A percentile compares a stretch with the other conserved stretches of the same genome.
phyloP scores from a whole-genome alignment of 345 rosid genomes.

The Cochlearia excelsa region DNA sequence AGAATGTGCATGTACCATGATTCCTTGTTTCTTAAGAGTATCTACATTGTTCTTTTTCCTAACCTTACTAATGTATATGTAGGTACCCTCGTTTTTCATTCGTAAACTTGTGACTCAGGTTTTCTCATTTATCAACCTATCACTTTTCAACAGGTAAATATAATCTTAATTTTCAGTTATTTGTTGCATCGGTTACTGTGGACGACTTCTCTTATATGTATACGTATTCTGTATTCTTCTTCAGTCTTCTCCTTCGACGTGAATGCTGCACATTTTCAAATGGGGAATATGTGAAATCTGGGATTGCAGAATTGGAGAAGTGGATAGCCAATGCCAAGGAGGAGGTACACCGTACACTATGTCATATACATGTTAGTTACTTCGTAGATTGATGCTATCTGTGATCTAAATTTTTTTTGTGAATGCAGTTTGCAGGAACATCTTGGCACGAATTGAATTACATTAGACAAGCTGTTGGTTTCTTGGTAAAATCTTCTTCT shows the following conservation, averaged over 20 bases:
- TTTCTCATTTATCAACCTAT: slow-evolving; percentile 89
- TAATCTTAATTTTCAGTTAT: slow-evolving; percentile 4
- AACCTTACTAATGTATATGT: slow-evolving; percentile 29
- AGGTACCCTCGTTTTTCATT: slow-evolving; percentile 97
- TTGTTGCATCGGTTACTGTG: slow-evolving; percentile 1
- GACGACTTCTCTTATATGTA: slow-evolving; percentile 12
- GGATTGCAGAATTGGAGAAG: slow-evolving; percentile 92
- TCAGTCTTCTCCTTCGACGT: slow-evolving; percentile 88
- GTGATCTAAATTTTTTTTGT: slow-evolving; percentile 33
- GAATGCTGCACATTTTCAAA: slow-evolving; percentile 98
- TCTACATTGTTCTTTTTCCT: slow-evolving; percentile 18
- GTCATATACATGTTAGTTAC: slow-evolving; percentile 16
- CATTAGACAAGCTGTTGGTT: slow-evolving; percentile 98
- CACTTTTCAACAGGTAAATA: slow-evolving; percentile 89
- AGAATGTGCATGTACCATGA: slow-evolving; percentile 9
- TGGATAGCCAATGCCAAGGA: slow-evolving; percentile 80
- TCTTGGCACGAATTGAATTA: slow-evolving; percentile 96
- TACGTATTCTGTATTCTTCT: slow-evolving; percentile 23
- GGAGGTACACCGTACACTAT: slow-evolving; percentile 70
- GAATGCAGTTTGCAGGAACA: slow-evolving; percentile 83
- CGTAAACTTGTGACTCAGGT: slow-evolving; percentile 96
- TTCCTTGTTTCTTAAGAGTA: slow-evolving; percentile 6
- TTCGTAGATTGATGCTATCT: slow-evolving; percentile 15
- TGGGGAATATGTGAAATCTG: slow-evolving; percentile 96
- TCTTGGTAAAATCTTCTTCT: slow-evolving; percentile 57